Evolutionary conservation across 441 rosid species (phyloP).

Genomic region (Croton laevigatus): DNA sequence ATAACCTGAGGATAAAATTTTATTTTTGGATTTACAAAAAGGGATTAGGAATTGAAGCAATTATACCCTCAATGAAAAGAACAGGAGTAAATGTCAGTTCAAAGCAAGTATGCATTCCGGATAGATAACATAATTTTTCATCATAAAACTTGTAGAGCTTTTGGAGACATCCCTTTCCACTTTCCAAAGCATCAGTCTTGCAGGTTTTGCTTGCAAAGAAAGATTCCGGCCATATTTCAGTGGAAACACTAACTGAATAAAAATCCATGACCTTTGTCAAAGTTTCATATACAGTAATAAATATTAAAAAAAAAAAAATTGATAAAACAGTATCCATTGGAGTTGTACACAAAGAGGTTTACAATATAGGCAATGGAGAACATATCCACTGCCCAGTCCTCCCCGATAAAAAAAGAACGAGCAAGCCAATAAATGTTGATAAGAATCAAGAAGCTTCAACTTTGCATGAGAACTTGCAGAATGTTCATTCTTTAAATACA

Average conservation of each 20-base stretch:
- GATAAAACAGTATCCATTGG: neutral
- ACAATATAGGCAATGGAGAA: neutral
- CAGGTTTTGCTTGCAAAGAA: neutral
- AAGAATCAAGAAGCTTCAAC: neutral
- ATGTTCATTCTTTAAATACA: conserved; percentile 1
- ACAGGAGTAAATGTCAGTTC: neutral
- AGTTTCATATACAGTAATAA: neutral
- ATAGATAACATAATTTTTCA: neutral
- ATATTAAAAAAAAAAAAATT: neutral
- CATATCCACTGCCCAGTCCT: neutral
- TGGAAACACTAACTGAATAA: neutral
- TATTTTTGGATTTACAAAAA: neutral
- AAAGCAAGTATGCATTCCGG: neutral
- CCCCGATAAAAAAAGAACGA: neutral
- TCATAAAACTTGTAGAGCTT: neutral
- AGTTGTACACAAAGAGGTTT: neutral
- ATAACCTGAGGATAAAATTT: neutral
- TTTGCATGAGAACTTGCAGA: neutral
- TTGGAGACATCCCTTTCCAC: neutral
- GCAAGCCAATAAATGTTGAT: neutral
- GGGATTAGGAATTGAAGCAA: neutral
- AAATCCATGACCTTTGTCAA: neutral
- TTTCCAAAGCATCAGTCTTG: neutral
- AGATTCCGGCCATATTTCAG: neutral
- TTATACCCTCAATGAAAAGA: neutral